Conservation (phyloP, 768 basidiomycete genomes). For the Russula compacta region DNA sequence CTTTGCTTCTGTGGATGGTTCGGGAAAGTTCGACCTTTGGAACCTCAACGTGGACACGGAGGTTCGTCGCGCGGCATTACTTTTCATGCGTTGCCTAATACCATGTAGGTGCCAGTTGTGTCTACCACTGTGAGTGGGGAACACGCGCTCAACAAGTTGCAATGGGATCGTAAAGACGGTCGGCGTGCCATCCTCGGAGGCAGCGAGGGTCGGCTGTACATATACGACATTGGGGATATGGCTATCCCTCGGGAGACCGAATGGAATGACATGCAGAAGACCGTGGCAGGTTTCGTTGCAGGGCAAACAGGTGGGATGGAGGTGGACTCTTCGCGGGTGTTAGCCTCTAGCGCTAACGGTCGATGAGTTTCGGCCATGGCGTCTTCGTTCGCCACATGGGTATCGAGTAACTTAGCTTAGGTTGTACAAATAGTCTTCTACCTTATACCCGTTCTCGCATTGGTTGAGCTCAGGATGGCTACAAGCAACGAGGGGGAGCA, state of each 20-base stretch:
- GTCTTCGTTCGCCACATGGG: not conserved
- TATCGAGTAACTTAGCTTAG: not conserved
- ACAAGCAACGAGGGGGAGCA: not conserved
- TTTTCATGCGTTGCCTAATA: not conserved
- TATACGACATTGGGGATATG: slow-evolving; percentile 93
- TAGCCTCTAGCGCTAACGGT: slow-evolving; percentile 24
- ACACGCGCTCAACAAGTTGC: slow-evolving; percentile 87
- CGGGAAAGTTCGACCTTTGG: slow-evolving; percentile 95
- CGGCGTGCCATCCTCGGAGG: slow-evolving; percentile 84
- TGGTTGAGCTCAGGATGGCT: not conserved
- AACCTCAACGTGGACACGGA: slow-evolving; percentile 96
- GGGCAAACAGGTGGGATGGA: slow-evolving; percentile 33
- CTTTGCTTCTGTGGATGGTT: slow-evolving; percentile 90
- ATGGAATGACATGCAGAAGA: slow-evolving; percentile 90
- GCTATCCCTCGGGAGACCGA: slow-evolving; percentile 82
- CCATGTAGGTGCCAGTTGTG: slow-evolving; percentile 75
- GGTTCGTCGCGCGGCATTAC: slow-evolving; percentile 39
- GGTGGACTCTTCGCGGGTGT: slow-evolving; percentile 25
- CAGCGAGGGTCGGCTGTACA: slow-evolving; percentile 85
- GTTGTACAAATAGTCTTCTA: slow-evolving; percentile 5
- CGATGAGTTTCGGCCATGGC: slow-evolving; percentile 20
- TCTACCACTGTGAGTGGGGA: slow-evolving; percentile 73
- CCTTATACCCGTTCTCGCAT: slow-evolving; percentile 2
- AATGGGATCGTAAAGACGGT: slow-evolving; percentile 93
- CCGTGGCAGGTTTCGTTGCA: slow-evolving; percentile 56